Evolutionary conservation across 2,329 filamentous ascomycete genomes (phyloP), one percentile per base, ranked within the genome.

Genomic region (Samsoniella hepiali): DNA sequence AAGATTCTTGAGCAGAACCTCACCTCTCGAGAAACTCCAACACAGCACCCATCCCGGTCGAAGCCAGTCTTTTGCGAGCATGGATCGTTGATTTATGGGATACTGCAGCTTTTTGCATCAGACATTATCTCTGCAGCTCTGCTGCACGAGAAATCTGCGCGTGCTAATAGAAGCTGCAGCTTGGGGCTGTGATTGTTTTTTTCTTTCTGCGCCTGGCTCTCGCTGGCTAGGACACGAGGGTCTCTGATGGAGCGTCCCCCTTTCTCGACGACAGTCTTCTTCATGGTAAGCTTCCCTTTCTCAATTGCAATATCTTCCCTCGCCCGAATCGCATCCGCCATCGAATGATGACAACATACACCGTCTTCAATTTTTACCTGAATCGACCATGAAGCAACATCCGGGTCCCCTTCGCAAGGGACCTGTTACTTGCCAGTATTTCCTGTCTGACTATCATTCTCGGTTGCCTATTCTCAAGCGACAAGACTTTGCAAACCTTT

Each of bases 381-480:
- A 93, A 84, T 91, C 90, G 90, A 87, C 89, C 88, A 88, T 93
- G 90, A 92, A 86, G 88, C 81, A 74, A 80, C 74, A 80, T 82
- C 84, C 81, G 86, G 88, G 88, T 86, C 81, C 79, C 78, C 78
- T 78, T 74, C 76, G 72, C 81, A 74, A 81, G 76, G 74, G 76
- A 83, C 86, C 88, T 91, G 90, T 89, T 93, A 93, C 90, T 93
- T 91, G 90, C 90, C 90, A 93, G 90, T 93, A 93, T 88, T 82
- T 78, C 80, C 84, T 87, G 87, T 91, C 90, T 92, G 90, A 92
- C 71, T 71, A 11, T 51, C 38, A 45, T 59, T 61, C 55, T 62
- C 40, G 59, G 29, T 57, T 62, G 55, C 36, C 59, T 63, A 57
- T 34, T 58, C 42, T 1, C 11, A 55, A 13, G 44, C 47, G 40